A percentile compares a stretch with the other conserved stretches of the same genome.
phyloP scores from a whole-genome alignment of 2,329 filamentous ascomycete species.

The Venturia nashicola region DNA sequence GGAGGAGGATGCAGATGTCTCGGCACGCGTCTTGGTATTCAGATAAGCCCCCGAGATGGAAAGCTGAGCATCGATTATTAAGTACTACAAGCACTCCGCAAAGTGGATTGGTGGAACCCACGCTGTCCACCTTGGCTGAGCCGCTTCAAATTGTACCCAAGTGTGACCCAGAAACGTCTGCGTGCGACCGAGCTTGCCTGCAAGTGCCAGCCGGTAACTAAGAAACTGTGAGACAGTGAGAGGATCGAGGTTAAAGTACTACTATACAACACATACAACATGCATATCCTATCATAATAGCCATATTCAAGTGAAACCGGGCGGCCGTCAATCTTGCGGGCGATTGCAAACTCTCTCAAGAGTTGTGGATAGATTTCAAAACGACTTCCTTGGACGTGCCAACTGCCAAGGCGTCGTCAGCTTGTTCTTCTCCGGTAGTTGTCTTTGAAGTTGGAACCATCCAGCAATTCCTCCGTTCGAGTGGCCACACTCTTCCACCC shows the following conservation, averaged over 20 bases:
- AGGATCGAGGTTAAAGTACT: neutral
- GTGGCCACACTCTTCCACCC: neutral
- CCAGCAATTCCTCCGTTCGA: neutral
- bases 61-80: too few species aligned
- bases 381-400: neutral
- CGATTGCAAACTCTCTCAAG: neutral
- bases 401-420: neutral
- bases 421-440: neutral
- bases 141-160: neutral
- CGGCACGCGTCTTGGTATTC: neutral
- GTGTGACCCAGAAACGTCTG: neutral
- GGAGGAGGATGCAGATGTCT: neutral
- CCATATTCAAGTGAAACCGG: too few species aligned
- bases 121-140: neutral
- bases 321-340: neutral
- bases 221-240: neutral
- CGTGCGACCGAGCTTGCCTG: neutral
- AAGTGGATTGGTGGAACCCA: neutral
- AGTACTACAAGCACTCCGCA: neutral
- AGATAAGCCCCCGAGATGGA: neutral
- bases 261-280: too few species aligned
- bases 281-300: too few species aligned
- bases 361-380: neutral
- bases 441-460: neutral
- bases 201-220: neutral